Conservation (phyloP, 257 asterid genomes). For the Nicotiana tomentosiformis region DNA sequence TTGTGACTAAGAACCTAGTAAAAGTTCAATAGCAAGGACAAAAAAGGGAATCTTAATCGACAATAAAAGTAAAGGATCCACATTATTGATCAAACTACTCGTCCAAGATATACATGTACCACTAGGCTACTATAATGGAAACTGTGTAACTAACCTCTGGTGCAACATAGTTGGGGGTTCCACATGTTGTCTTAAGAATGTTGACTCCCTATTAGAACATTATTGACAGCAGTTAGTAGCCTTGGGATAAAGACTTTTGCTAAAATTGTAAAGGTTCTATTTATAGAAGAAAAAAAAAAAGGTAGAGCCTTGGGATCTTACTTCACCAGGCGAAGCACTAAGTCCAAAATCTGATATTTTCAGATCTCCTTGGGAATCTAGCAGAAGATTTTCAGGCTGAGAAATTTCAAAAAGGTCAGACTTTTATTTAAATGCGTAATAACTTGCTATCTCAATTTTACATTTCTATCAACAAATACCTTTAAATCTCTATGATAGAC, state of each 20-base stretch:
- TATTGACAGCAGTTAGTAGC: slow-evolving; percentile 22
- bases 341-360: slow-evolving; percentile 98
- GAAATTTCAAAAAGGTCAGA: slow-evolving; percentile 15
- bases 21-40: not conserved
- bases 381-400: slow-evolving; percentile 97
- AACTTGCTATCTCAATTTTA: not conserved
- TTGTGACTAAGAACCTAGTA: slow-evolving; percentile 87
- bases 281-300: not conserved
- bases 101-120: not conserved
- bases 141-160: slow-evolving; percentile 64
- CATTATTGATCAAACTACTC: not conserved
- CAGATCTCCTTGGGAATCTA: slow-evolving; percentile 92
- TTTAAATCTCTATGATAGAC: slow-evolving; percentile 93
- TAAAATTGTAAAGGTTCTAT: not conserved
- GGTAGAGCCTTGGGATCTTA: slow-evolving; percentile 24
- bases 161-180: slow-evolving; percentile 98
- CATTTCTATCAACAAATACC: slow-evolving; percentile 35
- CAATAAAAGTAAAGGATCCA: not conserved
- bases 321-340: slow-evolving; percentile 84
- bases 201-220: slow-evolving; percentile 59
- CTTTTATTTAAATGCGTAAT: slow-evolving; percentile 8
- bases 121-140: not conserved
- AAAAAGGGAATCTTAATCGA: not conserved
- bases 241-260: not conserved
- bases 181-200: slow-evolving; percentile 92